Evolutionary conservation across 441 rosid genomes (phyloP), one percentile per base, ranked within the genome.

Genomic region (Erodium moschatum): DNA sequence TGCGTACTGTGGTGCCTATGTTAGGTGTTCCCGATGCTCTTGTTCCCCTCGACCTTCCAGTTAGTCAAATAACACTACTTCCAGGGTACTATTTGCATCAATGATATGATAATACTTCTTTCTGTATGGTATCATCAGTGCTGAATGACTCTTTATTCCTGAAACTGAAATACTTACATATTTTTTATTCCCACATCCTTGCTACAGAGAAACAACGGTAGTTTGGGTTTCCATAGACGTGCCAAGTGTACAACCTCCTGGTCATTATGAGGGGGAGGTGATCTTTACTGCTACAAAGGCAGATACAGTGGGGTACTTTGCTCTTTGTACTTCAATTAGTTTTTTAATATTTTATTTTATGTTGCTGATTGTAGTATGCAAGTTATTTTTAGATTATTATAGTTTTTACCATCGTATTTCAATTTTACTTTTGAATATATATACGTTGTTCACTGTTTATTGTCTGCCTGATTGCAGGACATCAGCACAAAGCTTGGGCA

Each of bases 21-120:
- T 71, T 93, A 74, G 95, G 98, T 79, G 86, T 93, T 33, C 98
- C 97, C 35, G 98, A 93, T 84, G 98, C 97, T 82, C 89, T 93
- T 69, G 96, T 89, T 56, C 98, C 98, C 13, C 84, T 93, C 78
- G 91, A 90, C 77, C 84, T 82, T 64, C 96, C 96, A 54, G 67
- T 82, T 75, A 74, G 87, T 72, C 97, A 89, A 79, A 83, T 90
- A 73, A 82, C 76, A 83, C 78, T 93, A 75, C 77, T 74, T 73
- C 95, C 97, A 67, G 98, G 98, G 98, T 90, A 87, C 66, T 68
- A 13, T 61, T 42, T 40, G 65, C 63, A 64, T 80, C 67, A 65
- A 56, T 70, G 67, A 67, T 79, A 74, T 21, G 11, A 61, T n/a
- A 58, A 62, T 13, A 24, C 46, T 63, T 70, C 40, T 72, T 68